Evolutionary conservation across 2,329 filamentous ascomycete species (phyloP).

Genomic region (Colletotrichum cereale): DNA sequence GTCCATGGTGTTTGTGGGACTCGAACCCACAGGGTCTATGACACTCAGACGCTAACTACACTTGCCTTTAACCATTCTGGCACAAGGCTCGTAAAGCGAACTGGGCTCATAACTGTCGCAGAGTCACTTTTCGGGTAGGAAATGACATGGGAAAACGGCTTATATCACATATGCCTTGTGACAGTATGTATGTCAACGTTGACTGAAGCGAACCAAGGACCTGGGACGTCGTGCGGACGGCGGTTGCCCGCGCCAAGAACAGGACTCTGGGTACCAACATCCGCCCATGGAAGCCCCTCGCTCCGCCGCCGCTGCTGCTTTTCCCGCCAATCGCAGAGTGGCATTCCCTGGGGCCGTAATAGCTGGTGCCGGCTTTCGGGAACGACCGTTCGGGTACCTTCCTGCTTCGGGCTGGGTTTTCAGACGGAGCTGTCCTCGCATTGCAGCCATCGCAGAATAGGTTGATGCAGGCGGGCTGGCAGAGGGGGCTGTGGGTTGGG

Average conservation of each 20-base stretch:
- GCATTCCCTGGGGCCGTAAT: background rate
- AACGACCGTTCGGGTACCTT: background rate
- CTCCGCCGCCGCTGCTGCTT: background rate
- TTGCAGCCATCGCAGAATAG: background rate
- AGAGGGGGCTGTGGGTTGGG: background rate
- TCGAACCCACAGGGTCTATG: too few relatives aligned
- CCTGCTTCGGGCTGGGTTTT: background rate
- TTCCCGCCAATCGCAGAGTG: conserved; percentile 28
- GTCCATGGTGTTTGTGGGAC: too few relatives aligned
- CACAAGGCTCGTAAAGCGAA: too few relatives aligned
- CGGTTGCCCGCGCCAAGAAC: background rate
- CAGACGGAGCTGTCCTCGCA: background rate
- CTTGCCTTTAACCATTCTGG: too few relatives aligned
- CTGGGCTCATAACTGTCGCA: too few relatives aligned
- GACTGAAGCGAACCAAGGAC: conserved; percentile 18
- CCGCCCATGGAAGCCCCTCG: background rate
- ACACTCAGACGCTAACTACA: too few relatives aligned
- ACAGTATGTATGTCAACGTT: too few relatives aligned
- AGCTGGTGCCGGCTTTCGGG: background rate
- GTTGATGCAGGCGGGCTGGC: too few relatives aligned
- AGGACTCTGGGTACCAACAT: conserved; percentile 4
- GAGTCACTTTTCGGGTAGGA: too few relatives aligned
- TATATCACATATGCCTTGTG: too few relatives aligned
- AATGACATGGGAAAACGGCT: too few relatives aligned
- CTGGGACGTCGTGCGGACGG: background rate